A percentile compares a stretch with the other conserved stretches of the same genome.
Conservation (phyloP, 352 stramenopile species). For the Pythium biforme region DNA sequence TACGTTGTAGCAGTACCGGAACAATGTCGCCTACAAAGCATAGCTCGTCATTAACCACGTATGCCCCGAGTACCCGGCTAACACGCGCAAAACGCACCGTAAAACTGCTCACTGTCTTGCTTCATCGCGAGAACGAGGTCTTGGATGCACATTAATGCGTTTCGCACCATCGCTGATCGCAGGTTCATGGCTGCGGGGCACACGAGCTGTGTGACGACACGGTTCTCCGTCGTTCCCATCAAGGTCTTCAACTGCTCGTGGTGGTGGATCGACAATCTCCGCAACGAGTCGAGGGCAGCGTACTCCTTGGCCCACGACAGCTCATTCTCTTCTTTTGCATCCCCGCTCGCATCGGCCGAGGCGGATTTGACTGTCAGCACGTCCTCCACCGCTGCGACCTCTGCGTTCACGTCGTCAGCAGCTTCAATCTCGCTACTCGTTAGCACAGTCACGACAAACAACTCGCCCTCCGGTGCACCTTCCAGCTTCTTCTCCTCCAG, state of each 20-base stretch:
- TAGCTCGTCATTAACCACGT: neutral
- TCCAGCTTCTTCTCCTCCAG: conserved; percentile 40
- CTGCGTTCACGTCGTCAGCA: conserved; percentile 31
- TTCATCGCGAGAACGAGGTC: conserved; percentile 44
- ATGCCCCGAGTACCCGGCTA: neutral
- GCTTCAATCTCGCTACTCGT: conserved; percentile 40
- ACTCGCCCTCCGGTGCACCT: conserved; percentile 50
- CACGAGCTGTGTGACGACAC: conserved; percentile 37
- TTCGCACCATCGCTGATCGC: conserved; percentile 62
- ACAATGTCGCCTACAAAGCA: conserved; percentile 36
- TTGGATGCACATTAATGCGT: conserved; percentile 64
- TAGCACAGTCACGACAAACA: conserved; percentile 60
- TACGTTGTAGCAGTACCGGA: conserved; percentile 49
- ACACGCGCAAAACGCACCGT: conserved; percentile 10
- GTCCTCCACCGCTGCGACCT: conserved; percentile 34
- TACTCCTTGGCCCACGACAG: conserved; percentile 32
- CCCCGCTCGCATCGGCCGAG: neutral
- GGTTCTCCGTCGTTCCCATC: conserved; percentile 1
- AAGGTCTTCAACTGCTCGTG: conserved; percentile 13
- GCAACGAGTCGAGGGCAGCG: conserved; percentile 25
- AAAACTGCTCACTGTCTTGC: conserved; percentile 8
- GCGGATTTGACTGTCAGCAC: conserved; percentile 22
- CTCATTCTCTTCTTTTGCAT: conserved; percentile 4
- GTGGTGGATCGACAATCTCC: conserved; percentile 29
- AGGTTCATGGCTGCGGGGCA: conserved; percentile 56